Percentiles rank a stretch among this genome's conserved stretches.
Evolutionary conservation across 2,329 filamentous ascomycete genomes (phyloP).

Genomic region (Atkinsonella hypoxylon): DNA sequence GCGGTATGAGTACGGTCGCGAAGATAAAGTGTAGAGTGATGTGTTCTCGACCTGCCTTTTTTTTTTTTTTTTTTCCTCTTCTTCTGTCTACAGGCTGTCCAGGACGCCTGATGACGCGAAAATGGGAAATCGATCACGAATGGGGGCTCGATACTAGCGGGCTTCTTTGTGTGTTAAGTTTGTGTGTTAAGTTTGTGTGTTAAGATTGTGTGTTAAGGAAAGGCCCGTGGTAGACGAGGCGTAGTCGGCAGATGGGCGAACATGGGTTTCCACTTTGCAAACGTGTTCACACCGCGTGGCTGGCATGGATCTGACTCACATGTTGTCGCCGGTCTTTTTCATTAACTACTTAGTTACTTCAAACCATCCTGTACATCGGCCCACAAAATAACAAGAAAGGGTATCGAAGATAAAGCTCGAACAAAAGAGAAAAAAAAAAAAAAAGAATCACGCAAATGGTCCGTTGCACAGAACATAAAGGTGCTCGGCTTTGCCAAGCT

Average conservation of each 20-base stretch:
- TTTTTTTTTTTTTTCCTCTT: too few species aligned
- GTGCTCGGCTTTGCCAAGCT: not conserved
- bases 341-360: not conserved
- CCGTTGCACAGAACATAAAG: not conserved
- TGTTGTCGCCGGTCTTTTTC: not conserved
- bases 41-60: not conserved
- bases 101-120: not conserved
- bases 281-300: not conserved
- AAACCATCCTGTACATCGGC: not conserved
- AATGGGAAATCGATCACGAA: not conserved
- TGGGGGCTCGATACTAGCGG: not conserved
- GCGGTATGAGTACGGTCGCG: not conserved
- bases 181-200: not conserved
- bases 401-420: slow-evolving; percentile 13
- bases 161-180: not conserved
- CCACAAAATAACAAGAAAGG: slow-evolving; percentile 11
- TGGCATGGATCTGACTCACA: not conserved
- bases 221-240: too few species aligned
- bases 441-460: not conserved
- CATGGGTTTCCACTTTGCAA: not conserved
- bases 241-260: too few species aligned
- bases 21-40: not conserved
- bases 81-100: too few species aligned
- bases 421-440: not conserved
- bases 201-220: not conserved